Evolutionary conservation across 495 filamentous ascomycete genomes (phyloP).

Genomic region (Penicillium angulare): DNA sequence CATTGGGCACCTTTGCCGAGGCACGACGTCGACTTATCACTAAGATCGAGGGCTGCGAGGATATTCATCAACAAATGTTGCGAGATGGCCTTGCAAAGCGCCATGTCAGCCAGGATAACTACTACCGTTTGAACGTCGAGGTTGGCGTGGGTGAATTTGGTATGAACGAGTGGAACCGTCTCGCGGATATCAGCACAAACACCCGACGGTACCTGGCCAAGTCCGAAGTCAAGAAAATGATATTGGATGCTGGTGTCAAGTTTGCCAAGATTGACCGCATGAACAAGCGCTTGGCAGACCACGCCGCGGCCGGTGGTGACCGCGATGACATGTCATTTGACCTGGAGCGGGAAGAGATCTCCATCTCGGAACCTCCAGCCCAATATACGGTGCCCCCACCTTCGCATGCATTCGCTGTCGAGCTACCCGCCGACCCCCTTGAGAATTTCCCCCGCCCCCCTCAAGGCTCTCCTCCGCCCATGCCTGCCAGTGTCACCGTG

Average conservation of each 20-base stretch:
- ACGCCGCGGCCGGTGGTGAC: constrained; percentile 36
- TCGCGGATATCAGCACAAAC: constrained; percentile 89
- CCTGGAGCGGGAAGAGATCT: constrained; percentile 25
- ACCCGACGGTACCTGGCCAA: constrained; percentile 80
- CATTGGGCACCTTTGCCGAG: constrained; percentile 79
- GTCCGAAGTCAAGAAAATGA: constrained; percentile 70
- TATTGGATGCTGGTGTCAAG: constrained; percentile 72
- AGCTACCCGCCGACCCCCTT: constrained; percentile 59
- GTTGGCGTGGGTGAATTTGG: constrained; percentile 96
- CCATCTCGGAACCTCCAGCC: constrained; percentile 15
- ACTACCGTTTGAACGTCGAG: constrained; percentile 96
- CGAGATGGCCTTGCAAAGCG: constrained; percentile 71
- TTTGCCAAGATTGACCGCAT: constrained; percentile 79
- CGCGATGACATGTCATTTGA: constrained; percentile 27
- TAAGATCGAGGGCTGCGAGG: constrained; percentile 95
- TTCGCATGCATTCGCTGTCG: constrained; percentile 53
- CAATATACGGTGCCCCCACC: constrained; percentile 35
- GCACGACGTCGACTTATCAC: constrained; percentile 76
- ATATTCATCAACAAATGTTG: constrained; percentile 82
- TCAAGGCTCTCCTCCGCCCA: constrained; percentile 23
- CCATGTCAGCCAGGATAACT: constrained; percentile 82
- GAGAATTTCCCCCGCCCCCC: constrained; percentile 34
- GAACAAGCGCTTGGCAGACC: constrained; percentile 45
- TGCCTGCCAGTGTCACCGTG: constrained; percentile 27
- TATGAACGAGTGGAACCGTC: constrained; percentile 96